Evolutionary conservation across 73 alveolate species (phyloP), one percentile per base, ranked within the genome.

Genomic region (Uronychia setigera): DNA sequence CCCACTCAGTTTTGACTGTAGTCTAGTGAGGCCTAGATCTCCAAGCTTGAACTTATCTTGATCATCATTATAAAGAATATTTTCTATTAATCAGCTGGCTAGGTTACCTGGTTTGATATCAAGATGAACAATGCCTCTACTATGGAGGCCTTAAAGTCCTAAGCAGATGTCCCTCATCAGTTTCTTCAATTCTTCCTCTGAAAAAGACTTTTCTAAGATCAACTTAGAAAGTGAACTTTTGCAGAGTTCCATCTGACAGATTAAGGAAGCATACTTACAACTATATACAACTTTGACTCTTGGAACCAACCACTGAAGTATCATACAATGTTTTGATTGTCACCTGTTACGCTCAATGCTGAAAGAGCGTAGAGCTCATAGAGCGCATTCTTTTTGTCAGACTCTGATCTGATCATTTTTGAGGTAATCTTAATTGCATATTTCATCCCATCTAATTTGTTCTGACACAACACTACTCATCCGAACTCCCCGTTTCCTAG

Each of bases 71-170:
- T 76, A 81, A 57, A 96, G 89, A 31, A 98, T 96, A 81, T 98
- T 98, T 60, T 97, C 99, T 46, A 46, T 11, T 46, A 5, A 11
- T 46, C 19, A 46, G 5, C 19, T 46, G 5, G 5, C 19, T 19
- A 46, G n/a, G n/a, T 19, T 46, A 46, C 67, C 67, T 9, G 99
- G 99, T 80, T 98, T 98, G 31, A 98, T 92, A 88, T 98, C 99
- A 57, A 98, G 91, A 90, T 98, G 99, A 57, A 96, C 98, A 79
- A 98, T 96, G 46, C 93, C 97, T 81, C 90, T 93, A 35, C 84
- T 94, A 90, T 98, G 99, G 58, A 97, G 96, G 76, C 90, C 93
- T 76, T 94, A 93, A 34, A 97, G 89, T 25, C 99, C 99, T 29
- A 90, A 33, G 78, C 89, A 83, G 0, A 91, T 90, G 79, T 95